Evolutionary conservation across 2,329 filamentous ascomycete species (phyloP).

Genomic region (Pseudocercospora crystallina): DNA sequence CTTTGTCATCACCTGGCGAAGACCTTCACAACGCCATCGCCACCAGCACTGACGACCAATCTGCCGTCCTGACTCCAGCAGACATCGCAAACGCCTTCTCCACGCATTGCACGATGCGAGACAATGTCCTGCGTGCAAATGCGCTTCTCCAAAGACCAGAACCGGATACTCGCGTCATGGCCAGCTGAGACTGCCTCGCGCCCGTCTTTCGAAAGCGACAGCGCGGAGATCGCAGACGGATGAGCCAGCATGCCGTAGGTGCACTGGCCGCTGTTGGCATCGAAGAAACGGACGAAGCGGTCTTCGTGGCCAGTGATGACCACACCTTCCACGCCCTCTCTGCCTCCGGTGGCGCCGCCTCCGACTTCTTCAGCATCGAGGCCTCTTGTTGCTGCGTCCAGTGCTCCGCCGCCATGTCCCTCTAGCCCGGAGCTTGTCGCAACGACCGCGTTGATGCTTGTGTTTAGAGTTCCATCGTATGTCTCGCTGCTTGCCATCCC

Average conservation of each 20-base stretch:
- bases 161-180: conserved; percentile 90
- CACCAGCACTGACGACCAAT: conserved; percentile 91
- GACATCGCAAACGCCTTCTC: conserved; percentile 90
- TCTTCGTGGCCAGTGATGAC: conserved; percentile 98
- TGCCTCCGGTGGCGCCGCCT: conserved; percentile 80
- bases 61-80: conserved; percentile 95
- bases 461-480: conserved; percentile 81
- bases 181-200: conserved; percentile 93
- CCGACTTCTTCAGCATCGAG: conserved; percentile 73
- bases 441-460: conserved; percentile 85
- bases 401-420: conserved; percentile 52
- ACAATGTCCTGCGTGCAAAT: conserved; percentile 95
- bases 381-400: conserved; percentile 59
- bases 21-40: conserved; percentile 94
- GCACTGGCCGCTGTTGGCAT: conserved; percentile 98
- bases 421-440: conserved; percentile 77
- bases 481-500: conserved; percentile 93
- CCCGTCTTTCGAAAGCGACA: conserved; percentile 90
- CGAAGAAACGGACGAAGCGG: conserved; percentile 92
- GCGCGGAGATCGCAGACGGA: conserved; percentile 84
- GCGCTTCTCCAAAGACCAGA: conserved; percentile 96
- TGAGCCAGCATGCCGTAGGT: conserved; percentile 99
- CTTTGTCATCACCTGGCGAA: conserved; percentile 49
- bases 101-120: conserved; percentile 88
- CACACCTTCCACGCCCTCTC: conserved; percentile 75